Percentiles rank a stretch among this genome's conserved stretches.
Evolutionary conservation across 1,284 basidiomycete genomes (phyloP).

Genomic region (Leucoagaricus sp.): DNA sequence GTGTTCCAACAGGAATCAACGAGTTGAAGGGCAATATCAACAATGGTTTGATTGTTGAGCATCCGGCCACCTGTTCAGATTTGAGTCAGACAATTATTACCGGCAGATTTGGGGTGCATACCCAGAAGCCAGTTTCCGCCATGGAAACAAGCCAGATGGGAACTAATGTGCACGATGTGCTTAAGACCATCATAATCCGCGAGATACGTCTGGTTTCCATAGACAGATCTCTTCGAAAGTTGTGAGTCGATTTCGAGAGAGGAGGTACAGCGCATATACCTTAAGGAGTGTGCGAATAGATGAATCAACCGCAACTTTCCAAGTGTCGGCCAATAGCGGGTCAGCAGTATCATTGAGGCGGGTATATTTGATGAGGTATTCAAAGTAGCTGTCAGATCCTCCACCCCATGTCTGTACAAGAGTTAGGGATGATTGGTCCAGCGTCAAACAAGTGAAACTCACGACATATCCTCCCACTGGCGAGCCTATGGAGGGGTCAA

Average conservation of each 20-base stretch:
- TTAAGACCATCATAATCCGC: conserved; percentile 50
- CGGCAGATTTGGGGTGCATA: conserved; percentile 19
- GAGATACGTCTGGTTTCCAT: conserved; percentile 60
- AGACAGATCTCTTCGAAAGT: conserved; percentile 43
- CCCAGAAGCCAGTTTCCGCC: conserved; percentile 76
- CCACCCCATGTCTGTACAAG: conserved; percentile 62
- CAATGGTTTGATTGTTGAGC: conserved; percentile 67
- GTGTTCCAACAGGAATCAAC: conserved; percentile 78
- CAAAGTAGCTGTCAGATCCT: conserved; percentile 71
- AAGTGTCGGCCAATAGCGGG: conserved; percentile 59
- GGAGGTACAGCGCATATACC: not conserved
- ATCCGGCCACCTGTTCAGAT: conserved; percentile 54
- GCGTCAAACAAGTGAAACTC: conserved; percentile 29
- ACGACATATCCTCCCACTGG: conserved; percentile 63
- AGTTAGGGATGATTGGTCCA: conserved; percentile 1
- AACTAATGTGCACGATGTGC: conserved; percentile 59
- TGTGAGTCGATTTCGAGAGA: not conserved
- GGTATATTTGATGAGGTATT: conserved; percentile 77
- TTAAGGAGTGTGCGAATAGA: conserved; percentile 58
- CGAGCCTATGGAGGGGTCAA: conserved; percentile 57
- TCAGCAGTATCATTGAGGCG: conserved; percentile 65
- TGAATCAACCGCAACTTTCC: conserved; percentile 69
- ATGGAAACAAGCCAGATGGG: conserved; percentile 70
- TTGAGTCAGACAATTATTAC: not conserved
- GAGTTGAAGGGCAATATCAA: conserved; percentile 59